Conservation (phyloP, 129 eudicot genomes). For the Flaveria trinervia region DNA sequence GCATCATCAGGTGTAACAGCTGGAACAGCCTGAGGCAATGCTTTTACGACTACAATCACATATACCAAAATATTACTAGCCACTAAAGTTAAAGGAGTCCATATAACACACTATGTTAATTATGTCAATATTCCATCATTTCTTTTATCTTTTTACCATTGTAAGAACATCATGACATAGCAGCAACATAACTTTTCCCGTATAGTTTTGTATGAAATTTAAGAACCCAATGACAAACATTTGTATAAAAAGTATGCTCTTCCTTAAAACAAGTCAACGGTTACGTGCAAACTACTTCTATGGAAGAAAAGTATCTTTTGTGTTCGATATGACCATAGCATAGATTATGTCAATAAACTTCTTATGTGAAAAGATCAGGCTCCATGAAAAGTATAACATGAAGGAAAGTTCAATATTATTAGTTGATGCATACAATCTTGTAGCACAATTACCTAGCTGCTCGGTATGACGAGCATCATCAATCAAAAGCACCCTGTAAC, state of each 20-base stretch:
- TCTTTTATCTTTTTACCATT: background rate
- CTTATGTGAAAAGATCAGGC: background rate
- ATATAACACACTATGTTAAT: background rate
- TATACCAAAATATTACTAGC: constrained; percentile 14
- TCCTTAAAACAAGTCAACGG: too few species aligned
- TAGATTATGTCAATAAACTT: constrained; percentile 8
- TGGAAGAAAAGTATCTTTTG: background rate
- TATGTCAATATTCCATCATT: constrained; percentile 5
- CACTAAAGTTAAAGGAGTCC: background rate
- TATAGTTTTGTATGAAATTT: too few species aligned
- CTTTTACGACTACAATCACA: constrained; percentile 42
- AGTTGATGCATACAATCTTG: constrained; percentile 12
- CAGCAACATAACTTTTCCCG: background rate
- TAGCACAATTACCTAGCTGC: constrained; percentile 40
- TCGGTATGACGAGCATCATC: constrained; percentile 57
- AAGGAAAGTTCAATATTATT: background rate
- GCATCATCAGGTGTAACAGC: constrained; percentile 56
- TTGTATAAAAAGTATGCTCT: too few species aligned
- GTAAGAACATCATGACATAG: background rate
- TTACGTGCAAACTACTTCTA: too few species aligned
- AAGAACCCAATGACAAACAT: too few species aligned
- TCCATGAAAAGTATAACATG: background rate
- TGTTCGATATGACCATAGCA: background rate
- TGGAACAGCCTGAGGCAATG: constrained; percentile 57
- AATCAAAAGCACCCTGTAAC: constrained; percentile 50